Conservation (phyloP, 1,284 basidiomycete genomes). For the Apiotrichum brassicae region DNA sequence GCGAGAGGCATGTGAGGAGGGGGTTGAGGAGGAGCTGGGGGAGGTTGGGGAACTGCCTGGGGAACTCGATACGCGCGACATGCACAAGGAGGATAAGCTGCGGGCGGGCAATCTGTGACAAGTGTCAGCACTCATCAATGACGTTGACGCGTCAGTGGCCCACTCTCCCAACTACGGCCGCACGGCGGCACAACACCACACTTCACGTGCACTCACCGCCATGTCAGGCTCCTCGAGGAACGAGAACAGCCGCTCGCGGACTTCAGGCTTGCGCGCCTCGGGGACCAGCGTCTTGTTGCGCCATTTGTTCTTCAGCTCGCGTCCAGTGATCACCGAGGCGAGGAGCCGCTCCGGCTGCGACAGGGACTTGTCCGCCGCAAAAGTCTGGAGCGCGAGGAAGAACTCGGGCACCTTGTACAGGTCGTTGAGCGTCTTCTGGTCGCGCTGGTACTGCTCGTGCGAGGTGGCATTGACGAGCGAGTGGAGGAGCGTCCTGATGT, state of each 20-base stretch:
- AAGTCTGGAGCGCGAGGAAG: constrained; percentile 38
- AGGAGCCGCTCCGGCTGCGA: constrained; percentile 36
- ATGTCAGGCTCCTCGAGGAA: constrained; percentile 44
- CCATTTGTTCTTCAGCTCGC: constrained; percentile 47
- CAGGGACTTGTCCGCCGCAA: constrained; percentile 32
- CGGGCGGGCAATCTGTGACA: constrained; percentile 40
- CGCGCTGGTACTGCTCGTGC: constrained; percentile 33
- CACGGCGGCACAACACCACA: too few relatives aligned
- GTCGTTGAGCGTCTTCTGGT: constrained; percentile 33
- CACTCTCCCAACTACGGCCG: too few relatives aligned
- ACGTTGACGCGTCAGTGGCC: too few relatives aligned
- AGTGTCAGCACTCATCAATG: background rate
- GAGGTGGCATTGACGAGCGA: constrained; percentile 32
- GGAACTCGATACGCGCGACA: constrained; percentile 44
- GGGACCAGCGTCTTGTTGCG: constrained; percentile 43
- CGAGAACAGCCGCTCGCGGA: constrained; percentile 38
- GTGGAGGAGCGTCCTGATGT: constrained; percentile 29
- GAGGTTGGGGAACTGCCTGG: constrained; percentile 34
- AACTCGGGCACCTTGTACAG: constrained; percentile 43
- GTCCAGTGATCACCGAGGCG: constrained; percentile 39
- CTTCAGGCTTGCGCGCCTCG: constrained; percentile 39
- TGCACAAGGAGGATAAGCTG: constrained; percentile 42
- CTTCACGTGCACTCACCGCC: constrained; percentile 19
- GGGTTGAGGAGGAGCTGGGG: constrained; percentile 37
- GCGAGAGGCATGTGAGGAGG: constrained; percentile 32